Base-by-base conservation (phyloP, 306 rosid species). In the Boehmeria nivea region DNA sequence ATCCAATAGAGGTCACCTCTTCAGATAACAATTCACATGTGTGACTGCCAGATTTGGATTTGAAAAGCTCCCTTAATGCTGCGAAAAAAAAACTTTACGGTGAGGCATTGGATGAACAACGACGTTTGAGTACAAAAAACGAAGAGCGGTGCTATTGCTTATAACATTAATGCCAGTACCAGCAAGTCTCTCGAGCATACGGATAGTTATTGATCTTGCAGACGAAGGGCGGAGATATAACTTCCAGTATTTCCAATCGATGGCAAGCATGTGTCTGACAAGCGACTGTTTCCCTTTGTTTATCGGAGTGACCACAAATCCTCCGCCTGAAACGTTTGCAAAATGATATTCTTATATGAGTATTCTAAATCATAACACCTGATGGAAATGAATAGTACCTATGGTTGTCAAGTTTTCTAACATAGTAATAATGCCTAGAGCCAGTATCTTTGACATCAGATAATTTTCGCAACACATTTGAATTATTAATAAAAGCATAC, bases 231-330 rank as follows among this genome's bases (percentile, higher is more conserved):
- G 85, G 48, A 76, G 45, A 70, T 73, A 73, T 37, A 81, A 60
- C 64, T 83, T 89, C 97, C 97, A 89, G 49, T 60, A 83, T 66
- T 81, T 89, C 97, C 97, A 89, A 71, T 89, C 94, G 58, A 89
- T 52, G 21, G 97, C 76, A 81, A 89, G 95, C 94, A 86, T 89
- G 73, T 89, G 97, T 43, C 76, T 86, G 43, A 89, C 94, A 22
- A 86, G 69, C 6, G 97, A 81, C 12, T 75, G 82, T 16, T 80
- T 81, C 68, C 95, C 90, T 23, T 81, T 72, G 72, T 72, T 77
- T 19, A 78, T 78, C 20, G 97, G 97, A 69, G 84, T 81, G 61
- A 89, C 61, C 50, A 89, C 88, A 66, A 51, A 89, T 67, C 97
- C 97, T 73, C 97, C 97, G 71, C 97, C 97, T 89, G 42, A 28